Percentiles rank a stretch among this genome's conserved stretches.
Conservation (phyloP, 2,329 filamentous ascomycete species). For the Clarireedia monteithiana region DNA sequence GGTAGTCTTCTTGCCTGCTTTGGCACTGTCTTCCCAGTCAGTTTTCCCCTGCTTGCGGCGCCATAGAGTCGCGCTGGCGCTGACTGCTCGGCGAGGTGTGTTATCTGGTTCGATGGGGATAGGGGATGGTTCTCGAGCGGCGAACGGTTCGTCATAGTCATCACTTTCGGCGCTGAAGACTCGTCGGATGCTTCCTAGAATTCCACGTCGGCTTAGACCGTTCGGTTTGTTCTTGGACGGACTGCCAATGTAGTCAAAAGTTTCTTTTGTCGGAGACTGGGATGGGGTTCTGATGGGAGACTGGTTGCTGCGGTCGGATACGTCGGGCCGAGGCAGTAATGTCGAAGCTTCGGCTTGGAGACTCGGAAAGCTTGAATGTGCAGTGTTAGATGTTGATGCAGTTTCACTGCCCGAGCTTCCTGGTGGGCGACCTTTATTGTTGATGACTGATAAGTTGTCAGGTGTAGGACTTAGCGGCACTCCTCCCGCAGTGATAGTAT, state of each 20-base stretch:
- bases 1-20: neutral
- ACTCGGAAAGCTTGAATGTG: slow-evolving; percentile 23
- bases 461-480: slow-evolving; percentile 16
- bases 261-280: slow-evolving; percentile 15
- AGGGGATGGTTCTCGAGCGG: slow-evolving; percentile 16
- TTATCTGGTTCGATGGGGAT: slow-evolving; percentile 18
- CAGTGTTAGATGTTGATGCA: slow-evolving; percentile 24
- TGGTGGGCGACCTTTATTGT: slow-evolving; percentile 11
- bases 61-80: slow-evolving; percentile 40
- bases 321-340: slow-evolving; percentile 23
- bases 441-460: slow-evolving; percentile 11
- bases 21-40: slow-evolving; percentile 40
- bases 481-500: slow-evolving; percentile 20
- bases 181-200: slow-evolving; percentile 57
- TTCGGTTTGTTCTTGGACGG: slow-evolving; percentile 48
- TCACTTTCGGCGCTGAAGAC: slow-evolving; percentile 17
- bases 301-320: neutral
- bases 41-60: slow-evolving; percentile 41
- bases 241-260: slow-evolving; percentile 35
- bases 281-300: slow-evolving; percentile 5
- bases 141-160: neutral
- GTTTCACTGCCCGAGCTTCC: slow-evolving; percentile 21
- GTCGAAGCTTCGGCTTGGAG: slow-evolving; percentile 25
- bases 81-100: slow-evolving; percentile 35
- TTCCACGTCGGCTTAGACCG: slow-evolving; percentile 30